phyloP scores from a whole-genome alignment of 352 stramenopile genomes.

The Globisporangium spinosum region DNA sequence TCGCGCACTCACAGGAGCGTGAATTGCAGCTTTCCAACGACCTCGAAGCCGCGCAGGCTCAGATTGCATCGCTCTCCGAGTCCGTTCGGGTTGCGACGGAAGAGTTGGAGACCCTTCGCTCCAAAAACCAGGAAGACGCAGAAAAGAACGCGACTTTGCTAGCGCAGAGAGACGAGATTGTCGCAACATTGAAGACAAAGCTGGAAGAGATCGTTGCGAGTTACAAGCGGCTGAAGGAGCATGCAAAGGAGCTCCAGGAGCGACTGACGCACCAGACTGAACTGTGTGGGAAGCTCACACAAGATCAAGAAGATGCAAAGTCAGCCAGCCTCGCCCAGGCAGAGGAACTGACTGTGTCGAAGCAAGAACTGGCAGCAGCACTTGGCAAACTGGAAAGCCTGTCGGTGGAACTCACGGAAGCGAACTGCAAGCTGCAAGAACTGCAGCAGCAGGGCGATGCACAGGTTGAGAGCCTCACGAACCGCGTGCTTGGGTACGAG shows the following conservation, averaged over 20 bases:
- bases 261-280: constrained; percentile 27
- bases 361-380: constrained; percentile 27
- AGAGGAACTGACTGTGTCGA: constrained; percentile 27
- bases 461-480: constrained; percentile 32
- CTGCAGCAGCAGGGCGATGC: constrained; percentile 24
- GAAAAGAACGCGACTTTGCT: constrained; percentile 5
- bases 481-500: constrained; percentile 25
- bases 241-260: constrained; percentile 44
- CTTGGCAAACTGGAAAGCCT: constrained; percentile 17
- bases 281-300: constrained; percentile 14
- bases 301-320: constrained; percentile 25
- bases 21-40: constrained; percentile 14
- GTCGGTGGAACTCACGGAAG: constrained; percentile 21
- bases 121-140: constrained; percentile 5
- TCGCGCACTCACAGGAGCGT: constrained; percentile 20
- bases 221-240: constrained; percentile 56
- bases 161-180: constrained; percentile 41
- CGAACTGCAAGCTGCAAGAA: constrained; percentile 13
- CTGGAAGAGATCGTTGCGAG: constrained; percentile 56
- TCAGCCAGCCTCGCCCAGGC: constrained; percentile 27
- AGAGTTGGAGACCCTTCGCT: constrained; percentile 20
- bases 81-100: constrained; percentile 6
- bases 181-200: constrained; percentile 51
- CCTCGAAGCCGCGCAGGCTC: constrained; percentile 22
- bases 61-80: constrained; percentile 23